Base-by-base conservation (phyloP, 1,284 basidiomycete genomes). In the Cryptococcus neoformans region DNA sequence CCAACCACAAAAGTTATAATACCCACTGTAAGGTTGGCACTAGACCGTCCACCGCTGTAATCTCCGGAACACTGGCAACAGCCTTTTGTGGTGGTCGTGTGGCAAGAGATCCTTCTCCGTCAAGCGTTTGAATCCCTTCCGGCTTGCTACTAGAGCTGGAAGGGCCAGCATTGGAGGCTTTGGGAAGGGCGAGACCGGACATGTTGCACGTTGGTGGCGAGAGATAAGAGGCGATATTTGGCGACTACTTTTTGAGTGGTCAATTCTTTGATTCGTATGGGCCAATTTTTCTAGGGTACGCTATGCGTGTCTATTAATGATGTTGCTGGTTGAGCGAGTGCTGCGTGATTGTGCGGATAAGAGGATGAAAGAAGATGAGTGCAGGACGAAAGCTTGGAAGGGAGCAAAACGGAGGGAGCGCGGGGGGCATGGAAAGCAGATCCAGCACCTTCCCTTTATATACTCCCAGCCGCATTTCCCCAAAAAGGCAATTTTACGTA, bases 21-120 rank as follows among this genome's bases (percentile, higher is more conserved):
- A 82, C 81, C 70, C 67, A 83, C 81, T 95, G 92, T 54, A 96
- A 83, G 5, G 92, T 95, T 39, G 92, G 92, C 4, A 95, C 92
- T 67, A 95, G 91, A 55, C 92, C 92, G 76, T 94, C 90, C 34
- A 95, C 92, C 49, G 90, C 90, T 21, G 92, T 93, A 66, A 94
- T 94, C 74, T 93, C 75, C 50, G 75, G 75, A n/a, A 78, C 75
- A 56, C 70, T 70, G 17, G 67, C 64, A 14, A 67, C 56, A 17
- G 57, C 60, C 53, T 64, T 67, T n/a, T 47, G 45, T 6, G 56
- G 53, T 40, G 53, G 41, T 21, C 59, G 39, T 39, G 50, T 61
- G 21, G 57, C 39, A 6, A 54, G 37, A 21, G 58, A 56, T 6
- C 59, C 59, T 49, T 58, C 59, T 7, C 59, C 59, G 6, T 51